These are phyloP conservation scores for Clavulina sp. DNA, from an alignment of 768 basidiomycete genomes.

Conservation along the genomic window DNA sequence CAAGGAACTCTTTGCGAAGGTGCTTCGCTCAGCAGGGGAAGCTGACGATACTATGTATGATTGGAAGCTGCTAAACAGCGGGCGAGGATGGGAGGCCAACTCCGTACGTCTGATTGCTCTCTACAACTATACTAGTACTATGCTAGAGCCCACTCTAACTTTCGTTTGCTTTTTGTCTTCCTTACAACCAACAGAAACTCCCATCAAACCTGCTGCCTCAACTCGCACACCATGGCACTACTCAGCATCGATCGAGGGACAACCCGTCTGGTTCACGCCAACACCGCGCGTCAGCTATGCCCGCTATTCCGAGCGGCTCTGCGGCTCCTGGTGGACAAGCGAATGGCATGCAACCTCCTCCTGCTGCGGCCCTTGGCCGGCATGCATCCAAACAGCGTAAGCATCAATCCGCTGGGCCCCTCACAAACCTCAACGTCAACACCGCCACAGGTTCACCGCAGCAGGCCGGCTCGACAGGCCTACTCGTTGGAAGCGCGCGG, in stretches of 20 bases:
- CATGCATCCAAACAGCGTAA: constrained; percentile 14
- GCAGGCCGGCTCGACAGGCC: neutral
- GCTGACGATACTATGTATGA: constrained; percentile 85
- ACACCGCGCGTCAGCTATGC: constrained; percentile 6
- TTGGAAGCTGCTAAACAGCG: constrained; percentile 89
- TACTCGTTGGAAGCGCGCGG: neutral
- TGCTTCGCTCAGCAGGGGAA: constrained; percentile 75
- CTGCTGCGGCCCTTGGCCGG: constrained; percentile 14
- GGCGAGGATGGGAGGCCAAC: constrained; percentile 90
- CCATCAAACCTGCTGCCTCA: neutral
- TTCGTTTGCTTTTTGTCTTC: neutral
- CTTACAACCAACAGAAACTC: neutral
- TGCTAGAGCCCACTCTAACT: constrained; percentile 1
- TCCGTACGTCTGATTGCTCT: constrained; percentile 34
- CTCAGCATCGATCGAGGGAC: constrained; percentile 12
- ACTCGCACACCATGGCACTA: constrained; percentile 13
- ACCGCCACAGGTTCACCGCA: neutral
- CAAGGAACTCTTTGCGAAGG: constrained; percentile 82
- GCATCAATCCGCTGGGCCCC: constrained; percentile 1
- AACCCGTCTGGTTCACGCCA: constrained; percentile 4
- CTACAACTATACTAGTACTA: neutral
- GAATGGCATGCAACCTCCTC: constrained; percentile 7
- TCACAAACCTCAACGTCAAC: neutral
- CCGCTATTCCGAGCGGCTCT: neutral
- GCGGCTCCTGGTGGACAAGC: neutral